Conservation (phyloP, 495 filamentous ascomycete genomes). For the Daldinia caldariorum region DNA sequence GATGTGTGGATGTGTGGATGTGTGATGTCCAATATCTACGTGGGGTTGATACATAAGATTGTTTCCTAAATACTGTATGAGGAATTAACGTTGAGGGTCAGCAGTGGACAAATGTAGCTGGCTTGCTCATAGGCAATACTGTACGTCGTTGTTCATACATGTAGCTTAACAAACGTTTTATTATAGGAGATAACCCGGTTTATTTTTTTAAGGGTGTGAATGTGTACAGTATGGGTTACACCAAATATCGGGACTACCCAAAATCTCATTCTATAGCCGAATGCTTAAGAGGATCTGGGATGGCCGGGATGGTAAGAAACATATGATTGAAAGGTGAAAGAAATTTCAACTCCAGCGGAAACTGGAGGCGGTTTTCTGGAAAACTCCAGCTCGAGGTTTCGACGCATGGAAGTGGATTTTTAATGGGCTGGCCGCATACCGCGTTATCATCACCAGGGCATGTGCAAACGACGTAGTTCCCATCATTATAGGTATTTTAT, state of each 20-base stretch:
- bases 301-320: not conserved
- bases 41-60: conserved; percentile 13
- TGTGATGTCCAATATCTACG: not conserved
- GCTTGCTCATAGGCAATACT: conserved; percentile 5
- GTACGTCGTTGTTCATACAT: not conserved
- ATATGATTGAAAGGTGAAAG: not conserved
- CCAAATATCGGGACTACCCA: not conserved
- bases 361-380: conserved; percentile 40
- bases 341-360: not conserved
- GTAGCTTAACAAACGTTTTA: conserved; percentile 6
- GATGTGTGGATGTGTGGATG: no score
- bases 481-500: conserved; percentile 23
- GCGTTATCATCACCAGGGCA: conserved; percentile 31
- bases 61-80: conserved; percentile 7
- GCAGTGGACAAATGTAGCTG: conserved; percentile 34
- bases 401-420: conserved; percentile 35
- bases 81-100: conserved; percentile 15
- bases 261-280: not conserved
- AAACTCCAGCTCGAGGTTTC: conserved; percentile 38
- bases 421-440: conserved; percentile 29
- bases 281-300: not conserved
- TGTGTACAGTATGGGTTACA: conserved; percentile 6
- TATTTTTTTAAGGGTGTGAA: not conserved
- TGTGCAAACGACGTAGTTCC: conserved; percentile 15
- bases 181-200: not conserved